Base-by-base conservation (phyloP, 2,329 filamentous ascomycete genomes). In the Beauveria sp. region DNA sequence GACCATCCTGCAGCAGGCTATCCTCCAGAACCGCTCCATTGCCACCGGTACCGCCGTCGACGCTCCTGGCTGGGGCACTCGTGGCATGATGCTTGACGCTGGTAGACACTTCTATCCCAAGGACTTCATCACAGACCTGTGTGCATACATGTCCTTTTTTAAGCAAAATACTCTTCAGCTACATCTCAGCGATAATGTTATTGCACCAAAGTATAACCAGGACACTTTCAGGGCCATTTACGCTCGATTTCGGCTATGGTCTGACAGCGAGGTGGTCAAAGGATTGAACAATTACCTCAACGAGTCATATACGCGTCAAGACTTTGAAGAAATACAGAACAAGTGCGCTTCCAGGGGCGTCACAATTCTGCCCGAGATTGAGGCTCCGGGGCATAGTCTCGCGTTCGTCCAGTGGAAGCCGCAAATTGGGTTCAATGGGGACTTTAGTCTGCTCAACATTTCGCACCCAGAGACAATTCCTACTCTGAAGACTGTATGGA, bases 131-230 rank as follows among this genome's bases (percentile, higher is more conserved):
- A 74, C 77, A 46, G 82, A 85, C n/a, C 72, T 86, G 64, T 86
- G 83, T 69, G 76, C 79, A 0, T 86, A 85, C 69, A 79, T 83
- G 64, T 85, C 82, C 31, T 85, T 82, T 67, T 86, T 83, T 73
- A 86, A 86, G 66, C 79, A 85, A 65, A 85, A 84, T 64, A 79
- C 78, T 1, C 80, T 86, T 58, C 83, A 86, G 50, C 69, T 85
- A 20, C 83, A 86, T 67, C 74, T 84, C 3, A 83, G 78, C 63
- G 83, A 86, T 67, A 85, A 85, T 65, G 70, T 77, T 67, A 82
- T 81, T 42, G 72, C 77, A 1, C 72, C 75, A 24, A 74, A 78
- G 20, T 83, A 84, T 52, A 76, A 74, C 3, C 73, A 75, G 20
- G 77, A 81, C 53, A 75, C 75, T 0, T 80, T 77, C 59, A 68